phyloP scores from a whole-genome alignment of 2,329 filamentous ascomycete species.

The Blastomyces parvus region DNA sequence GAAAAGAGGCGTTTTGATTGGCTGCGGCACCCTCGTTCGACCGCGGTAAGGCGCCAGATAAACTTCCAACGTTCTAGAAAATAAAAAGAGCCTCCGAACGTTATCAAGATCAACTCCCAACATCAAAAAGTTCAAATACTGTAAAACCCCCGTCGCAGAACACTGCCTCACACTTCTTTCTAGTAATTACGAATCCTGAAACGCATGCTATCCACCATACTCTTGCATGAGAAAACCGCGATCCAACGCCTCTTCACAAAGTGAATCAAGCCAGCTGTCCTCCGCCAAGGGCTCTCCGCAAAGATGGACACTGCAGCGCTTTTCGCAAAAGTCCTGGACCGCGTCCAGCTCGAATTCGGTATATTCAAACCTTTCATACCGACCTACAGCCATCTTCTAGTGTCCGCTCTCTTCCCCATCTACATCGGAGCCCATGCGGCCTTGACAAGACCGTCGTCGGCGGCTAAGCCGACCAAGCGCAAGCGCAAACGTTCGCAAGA shows the following conservation, averaged over 20 bases:
- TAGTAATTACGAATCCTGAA: not conserved
- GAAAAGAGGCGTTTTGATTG: too few species aligned
- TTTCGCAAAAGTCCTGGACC: conserved; percentile 32
- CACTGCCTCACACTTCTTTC: too few species aligned
- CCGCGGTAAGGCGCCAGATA: too few species aligned
- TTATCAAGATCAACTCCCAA: too few species aligned
- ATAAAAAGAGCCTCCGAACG: too few species aligned
- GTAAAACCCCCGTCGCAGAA: too few species aligned
- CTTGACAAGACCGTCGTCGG: conserved; percentile 71
- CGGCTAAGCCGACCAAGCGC: conserved; percentile 51
- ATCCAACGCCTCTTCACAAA: not conserved
- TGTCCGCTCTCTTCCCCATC: conserved; percentile 71
- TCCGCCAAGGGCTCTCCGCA: conserved; percentile 1
- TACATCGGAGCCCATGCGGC: conserved; percentile 79
- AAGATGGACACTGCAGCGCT: conserved; percentile 29
- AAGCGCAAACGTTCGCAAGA: conserved; percentile 22
- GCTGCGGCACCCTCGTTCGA: too few species aligned
- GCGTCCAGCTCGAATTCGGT: conserved; percentile 37
- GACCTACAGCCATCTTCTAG: conserved; percentile 52
- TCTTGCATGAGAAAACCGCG: not conserved
- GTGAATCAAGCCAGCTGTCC: not conserved
- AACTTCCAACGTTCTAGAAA: too few species aligned
- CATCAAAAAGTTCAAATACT: too few species aligned
- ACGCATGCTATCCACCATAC: not conserved
- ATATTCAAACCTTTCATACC: conserved; percentile 40